Conservation (phyloP, 1,284 basidiomycete species). For the Microbotryum saponariae region DNA sequence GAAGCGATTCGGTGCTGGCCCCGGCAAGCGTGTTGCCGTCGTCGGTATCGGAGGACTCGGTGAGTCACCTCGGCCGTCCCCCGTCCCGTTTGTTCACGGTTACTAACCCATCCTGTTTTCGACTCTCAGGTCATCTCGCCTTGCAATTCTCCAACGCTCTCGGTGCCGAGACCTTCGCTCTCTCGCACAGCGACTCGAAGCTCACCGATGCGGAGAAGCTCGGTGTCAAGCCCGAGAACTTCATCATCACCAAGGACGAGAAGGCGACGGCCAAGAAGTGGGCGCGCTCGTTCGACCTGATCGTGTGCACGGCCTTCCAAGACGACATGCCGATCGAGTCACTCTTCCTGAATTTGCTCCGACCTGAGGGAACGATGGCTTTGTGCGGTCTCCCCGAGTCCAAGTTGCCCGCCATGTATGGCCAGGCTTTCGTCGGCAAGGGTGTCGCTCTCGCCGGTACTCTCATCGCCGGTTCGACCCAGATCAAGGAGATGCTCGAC, state of each 20-base stretch:
- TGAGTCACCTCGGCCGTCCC: slow-evolving; percentile 6
- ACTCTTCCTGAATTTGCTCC: slow-evolving; percentile 43
- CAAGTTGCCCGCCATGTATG: slow-evolving; percentile 23
- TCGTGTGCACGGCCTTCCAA: slow-evolving; percentile 43
- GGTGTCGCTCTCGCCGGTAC: slow-evolving; percentile 26
- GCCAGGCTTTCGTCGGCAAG: slow-evolving; percentile 25
- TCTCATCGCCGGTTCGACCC: slow-evolving; percentile 43
- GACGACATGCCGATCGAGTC: slow-evolving; percentile 40
- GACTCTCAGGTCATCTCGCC: not conserved
- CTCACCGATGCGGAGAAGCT: slow-evolving; percentile 43
- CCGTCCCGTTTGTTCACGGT: not conserved
- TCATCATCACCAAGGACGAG: slow-evolving; percentile 29
- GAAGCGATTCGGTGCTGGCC: slow-evolving; percentile 45
- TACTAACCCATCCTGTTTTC: too few species aligned
- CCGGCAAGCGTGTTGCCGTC: slow-evolving; percentile 41
- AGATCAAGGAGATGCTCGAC: slow-evolving; percentile 42
- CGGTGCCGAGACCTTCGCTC: slow-evolving; percentile 43
- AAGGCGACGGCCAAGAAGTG: slow-evolving; percentile 20
- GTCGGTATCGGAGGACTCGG: slow-evolving; percentile 45
- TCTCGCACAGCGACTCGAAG: slow-evolving; percentile 45
- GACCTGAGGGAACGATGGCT: slow-evolving; percentile 42
- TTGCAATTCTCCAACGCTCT: slow-evolving; percentile 34
- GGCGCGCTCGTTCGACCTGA: slow-evolving; percentile 38
- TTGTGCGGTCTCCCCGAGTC: slow-evolving; percentile 40
- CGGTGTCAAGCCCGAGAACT: slow-evolving; percentile 38